Percentiles rank a stretch among this genome's conserved stretches.
phyloP scores from a whole-genome alignment of 345 rosid genomes.

The Melaleuca quinquenervia region DNA sequence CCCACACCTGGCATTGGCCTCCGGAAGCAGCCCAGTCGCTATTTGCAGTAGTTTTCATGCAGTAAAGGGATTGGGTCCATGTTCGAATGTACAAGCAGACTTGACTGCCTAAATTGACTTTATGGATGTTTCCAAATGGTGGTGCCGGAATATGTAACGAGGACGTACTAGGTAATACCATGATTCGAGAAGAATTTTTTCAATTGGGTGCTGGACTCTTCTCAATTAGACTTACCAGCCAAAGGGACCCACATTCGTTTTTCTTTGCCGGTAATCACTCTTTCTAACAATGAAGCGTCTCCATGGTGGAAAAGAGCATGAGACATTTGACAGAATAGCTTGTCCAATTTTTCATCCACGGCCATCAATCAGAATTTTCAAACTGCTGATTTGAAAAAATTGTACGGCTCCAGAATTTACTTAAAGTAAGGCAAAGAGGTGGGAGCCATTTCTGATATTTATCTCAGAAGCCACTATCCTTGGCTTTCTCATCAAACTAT shows the following conservation, averaged over 20 bases:
- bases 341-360: neutral
- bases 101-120: neutral
- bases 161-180: neutral
- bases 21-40: neutral
- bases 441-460: neutral
- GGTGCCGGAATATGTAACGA: neutral
- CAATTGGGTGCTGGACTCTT: neutral
- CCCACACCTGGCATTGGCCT: neutral
- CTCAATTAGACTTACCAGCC: neutral
- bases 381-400: neutral
- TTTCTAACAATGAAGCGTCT: neutral
- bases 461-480: neutral
- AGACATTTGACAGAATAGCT: neutral
- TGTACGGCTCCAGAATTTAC: neutral
- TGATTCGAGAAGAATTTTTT: neutral
- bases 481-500: neutral
- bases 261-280: neutral
- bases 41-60: neutral
- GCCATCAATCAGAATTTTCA: neutral
- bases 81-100: neutral
- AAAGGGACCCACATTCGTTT: neutral
- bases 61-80: neutral
- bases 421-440: neutral
- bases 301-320: neutral
- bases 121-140: neutral